These are phyloP conservation scores for Citrullus colocynthis DNA, from an alignment of 306 rosid genomes.

Conservation along the genomic window DNA sequence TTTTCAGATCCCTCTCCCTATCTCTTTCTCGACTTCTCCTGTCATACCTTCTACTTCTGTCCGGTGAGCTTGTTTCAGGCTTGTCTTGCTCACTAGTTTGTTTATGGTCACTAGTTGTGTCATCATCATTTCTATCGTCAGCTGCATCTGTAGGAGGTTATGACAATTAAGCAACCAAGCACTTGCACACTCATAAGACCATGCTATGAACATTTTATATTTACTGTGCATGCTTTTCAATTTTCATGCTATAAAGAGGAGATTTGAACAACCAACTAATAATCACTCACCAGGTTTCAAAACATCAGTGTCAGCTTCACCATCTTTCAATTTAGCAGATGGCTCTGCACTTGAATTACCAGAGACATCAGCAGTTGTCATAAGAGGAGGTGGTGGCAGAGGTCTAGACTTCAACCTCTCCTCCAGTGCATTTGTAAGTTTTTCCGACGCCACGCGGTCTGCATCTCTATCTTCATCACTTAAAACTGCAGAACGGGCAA, in stretches of 20 bases:
- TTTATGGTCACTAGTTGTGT: slow-evolving; percentile 48
- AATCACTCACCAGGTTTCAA: slow-evolving; percentile 49
- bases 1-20: slow-evolving; percentile 73
- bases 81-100: slow-evolving; percentile 56
- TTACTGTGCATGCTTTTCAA: background rate
- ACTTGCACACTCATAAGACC: background rate
- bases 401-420: slow-evolving; percentile 84
- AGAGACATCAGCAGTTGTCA: slow-evolving; percentile 36
- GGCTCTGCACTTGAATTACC: slow-evolving; percentile 32
- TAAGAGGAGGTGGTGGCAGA: slow-evolving; percentile 68
- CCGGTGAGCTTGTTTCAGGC: slow-evolving; percentile 69
- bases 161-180: slow-evolving; percentile 3
- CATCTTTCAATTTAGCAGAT: slow-evolving; percentile 58
- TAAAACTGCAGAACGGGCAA: slow-evolving; percentile 54
- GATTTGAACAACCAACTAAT: slow-evolving; percentile 12
- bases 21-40: slow-evolving; percentile 83
- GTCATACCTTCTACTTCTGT: slow-evolving; percentile 65
- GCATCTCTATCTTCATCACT: slow-evolving; percentile 79
- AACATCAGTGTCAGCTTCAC: slow-evolving; percentile 46
- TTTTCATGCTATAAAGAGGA: background rate
- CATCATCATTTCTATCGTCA: slow-evolving; percentile 68
- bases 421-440: slow-evolving; percentile 64
- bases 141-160: slow-evolving; percentile 34
- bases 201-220: background rate
- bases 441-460: slow-evolving; percentile 53